These are phyloP conservation scores for Ganoderma resinaceum DNA, from an alignment of 1,284 basidiomycete species.

Conservation along the genomic window DNA sequence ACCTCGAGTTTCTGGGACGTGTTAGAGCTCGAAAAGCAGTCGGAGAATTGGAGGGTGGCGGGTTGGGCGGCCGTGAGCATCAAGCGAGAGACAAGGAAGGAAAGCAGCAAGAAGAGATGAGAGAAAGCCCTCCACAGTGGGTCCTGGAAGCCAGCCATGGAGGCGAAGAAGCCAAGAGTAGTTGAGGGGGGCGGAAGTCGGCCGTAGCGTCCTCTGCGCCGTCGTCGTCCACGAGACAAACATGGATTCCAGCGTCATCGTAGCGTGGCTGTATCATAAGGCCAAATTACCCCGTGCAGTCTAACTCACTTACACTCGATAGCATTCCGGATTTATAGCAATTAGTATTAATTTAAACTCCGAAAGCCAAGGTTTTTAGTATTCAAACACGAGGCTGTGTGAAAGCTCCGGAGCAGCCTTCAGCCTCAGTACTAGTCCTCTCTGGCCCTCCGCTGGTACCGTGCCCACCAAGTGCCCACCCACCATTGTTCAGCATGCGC, in stretches of 20 bases:
- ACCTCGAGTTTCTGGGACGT: constrained; percentile 67
- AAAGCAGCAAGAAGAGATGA: constrained; percentile 31
- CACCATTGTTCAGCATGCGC: background rate
- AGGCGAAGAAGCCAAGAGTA: constrained; percentile 14
- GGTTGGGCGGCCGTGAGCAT: constrained; percentile 39
- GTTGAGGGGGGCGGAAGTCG: constrained; percentile 16
- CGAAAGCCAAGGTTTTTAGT: constrained; percentile 7
- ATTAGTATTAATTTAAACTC: constrained; percentile 12
- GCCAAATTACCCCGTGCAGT: constrained; percentile 3
- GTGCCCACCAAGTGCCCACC: background rate
- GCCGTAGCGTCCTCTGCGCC: constrained; percentile 22
- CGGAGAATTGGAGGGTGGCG: constrained; percentile 43
- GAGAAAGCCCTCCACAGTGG: constrained; percentile 27
- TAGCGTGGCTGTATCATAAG: constrained; percentile 13
- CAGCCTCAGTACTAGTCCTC: too few species aligned
- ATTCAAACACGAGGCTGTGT: background rate
- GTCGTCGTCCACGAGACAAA: constrained; percentile 25
- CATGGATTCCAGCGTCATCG: constrained; percentile 29
- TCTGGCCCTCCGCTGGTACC: background rate
- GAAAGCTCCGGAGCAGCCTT: background rate
- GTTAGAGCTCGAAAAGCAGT: constrained; percentile 64
- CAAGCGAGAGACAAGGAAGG: constrained; percentile 31
- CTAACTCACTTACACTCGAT: background rate
- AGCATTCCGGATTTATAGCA: background rate
- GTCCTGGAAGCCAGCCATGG: constrained; percentile 35